A percentile compares a stretch with the other conserved stretches of the same genome.
Evolutionary conservation across 1,284 basidiomycete species (phyloP).

Genomic region (Boletus calvinii): DNA sequence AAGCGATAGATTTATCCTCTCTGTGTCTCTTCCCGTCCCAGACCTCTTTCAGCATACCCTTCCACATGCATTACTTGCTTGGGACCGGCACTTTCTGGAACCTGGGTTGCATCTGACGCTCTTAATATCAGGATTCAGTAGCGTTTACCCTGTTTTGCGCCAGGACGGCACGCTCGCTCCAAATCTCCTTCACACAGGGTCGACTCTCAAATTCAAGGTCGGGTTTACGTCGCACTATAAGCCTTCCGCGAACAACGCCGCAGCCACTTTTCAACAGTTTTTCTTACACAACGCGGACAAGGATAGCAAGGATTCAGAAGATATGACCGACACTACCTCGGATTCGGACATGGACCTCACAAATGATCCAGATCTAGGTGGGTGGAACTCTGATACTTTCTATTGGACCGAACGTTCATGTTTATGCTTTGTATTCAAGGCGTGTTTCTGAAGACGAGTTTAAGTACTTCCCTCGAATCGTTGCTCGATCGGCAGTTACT

Average conservation of each 20-base stretch:
- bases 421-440: constrained; percentile 6
- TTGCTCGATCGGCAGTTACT: constrained; percentile 54
- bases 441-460: constrained; percentile 53
- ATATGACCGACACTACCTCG: constrained; percentile 28
- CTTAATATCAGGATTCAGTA: constrained; percentile 54
- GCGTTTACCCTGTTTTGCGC: constrained; percentile 49
- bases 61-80: constrained; percentile 57
- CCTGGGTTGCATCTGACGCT: constrained; percentile 52
- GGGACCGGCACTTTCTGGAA: constrained; percentile 58
- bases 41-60: constrained; percentile 47
- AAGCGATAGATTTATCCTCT: constrained; percentile 48
- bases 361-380: constrained; percentile 30
- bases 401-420: constrained; percentile 24
- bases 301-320: constrained; percentile 36
- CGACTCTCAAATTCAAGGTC: constrained; percentile 49
- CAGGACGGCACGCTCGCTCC: constrained; percentile 39
- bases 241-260: constrained; percentile 46
- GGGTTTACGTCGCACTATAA: constrained; percentile 57
- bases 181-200: constrained; percentile 33
- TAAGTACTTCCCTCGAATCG: constrained; percentile 58
- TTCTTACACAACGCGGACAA: constrained; percentile 31
- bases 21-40: constrained; percentile 53
- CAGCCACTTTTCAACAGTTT: constrained; percentile 47
- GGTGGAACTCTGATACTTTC: constrained; percentile 28
- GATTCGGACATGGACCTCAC: constrained; percentile 36